Conservation (phyloP, 306 rosid genomes). For the Medicago lupulina region DNA sequence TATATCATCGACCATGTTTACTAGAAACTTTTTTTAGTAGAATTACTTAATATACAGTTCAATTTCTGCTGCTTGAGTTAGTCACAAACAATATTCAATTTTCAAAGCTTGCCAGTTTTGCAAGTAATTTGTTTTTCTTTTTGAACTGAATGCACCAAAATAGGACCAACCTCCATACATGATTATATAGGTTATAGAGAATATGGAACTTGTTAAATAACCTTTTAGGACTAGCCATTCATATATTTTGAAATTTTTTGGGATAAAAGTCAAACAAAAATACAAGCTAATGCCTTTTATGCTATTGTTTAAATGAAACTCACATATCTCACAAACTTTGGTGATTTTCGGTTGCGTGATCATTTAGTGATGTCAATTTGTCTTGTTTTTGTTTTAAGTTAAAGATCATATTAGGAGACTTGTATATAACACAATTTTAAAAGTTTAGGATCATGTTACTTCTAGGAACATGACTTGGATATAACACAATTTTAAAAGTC, state of each 20-base stretch:
- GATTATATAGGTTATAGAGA: slow-evolving; percentile 22
- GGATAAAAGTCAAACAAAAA: background rate
- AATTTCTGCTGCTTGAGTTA: slow-evolving; percentile 12
- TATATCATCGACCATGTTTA: too few species aligned
- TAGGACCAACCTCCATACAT: background rate
- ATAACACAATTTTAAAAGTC: background rate
- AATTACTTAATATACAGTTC: too few species aligned
- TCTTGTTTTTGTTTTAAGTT: too few species aligned
- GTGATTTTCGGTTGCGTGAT: background rate
- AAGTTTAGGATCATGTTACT: too few species aligned
- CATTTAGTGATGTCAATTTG: slow-evolving; percentile 7
- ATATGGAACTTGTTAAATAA: too few species aligned
- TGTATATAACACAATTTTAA: too few species aligned
- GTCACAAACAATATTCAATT: slow-evolving; percentile 27
- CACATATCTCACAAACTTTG: background rate
- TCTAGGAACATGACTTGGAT: too few species aligned
- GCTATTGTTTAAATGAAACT: background rate
- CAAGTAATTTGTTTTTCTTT: slow-evolving; percentile 6
- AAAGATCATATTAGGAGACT: too few species aligned
- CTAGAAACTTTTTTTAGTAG: too few species aligned
- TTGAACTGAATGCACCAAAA: slow-evolving; percentile 20
- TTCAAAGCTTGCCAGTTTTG: slow-evolving; percentile 5
- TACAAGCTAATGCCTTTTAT: background rate
- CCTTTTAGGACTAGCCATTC: too few species aligned
- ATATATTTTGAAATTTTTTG: background rate